phyloP scores from a whole-genome alignment of 2,329 filamentous ascomycete genomes.

The Venturia carpophila region DNA sequence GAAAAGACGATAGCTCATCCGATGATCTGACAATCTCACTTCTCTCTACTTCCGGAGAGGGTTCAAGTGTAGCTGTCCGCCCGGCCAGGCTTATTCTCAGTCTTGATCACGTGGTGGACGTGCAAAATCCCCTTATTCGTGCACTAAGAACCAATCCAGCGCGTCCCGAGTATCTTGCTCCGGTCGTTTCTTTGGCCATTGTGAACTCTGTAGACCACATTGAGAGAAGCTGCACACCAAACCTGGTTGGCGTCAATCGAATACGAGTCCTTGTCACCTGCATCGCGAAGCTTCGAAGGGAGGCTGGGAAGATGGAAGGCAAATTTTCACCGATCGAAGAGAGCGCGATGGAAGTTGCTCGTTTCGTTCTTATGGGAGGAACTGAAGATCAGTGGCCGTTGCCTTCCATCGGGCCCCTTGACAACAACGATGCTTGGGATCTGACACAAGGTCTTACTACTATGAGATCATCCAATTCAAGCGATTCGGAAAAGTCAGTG shows the following conservation, averaged over 20 bases:
- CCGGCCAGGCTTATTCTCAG: constrained; percentile 13
- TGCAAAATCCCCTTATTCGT: not conserved
- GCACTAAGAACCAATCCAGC: constrained; percentile 1
- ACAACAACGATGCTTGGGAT: constrained; percentile 18
- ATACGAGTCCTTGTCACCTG: constrained; percentile 13
- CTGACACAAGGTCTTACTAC: constrained; percentile 14
- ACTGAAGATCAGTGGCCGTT: constrained; percentile 15
- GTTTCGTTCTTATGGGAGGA: constrained; percentile 10
- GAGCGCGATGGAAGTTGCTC: constrained; percentile 15
- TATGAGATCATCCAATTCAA: constrained; percentile 12
- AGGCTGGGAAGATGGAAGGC: constrained; percentile 1
- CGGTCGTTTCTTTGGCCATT: constrained; percentile 17
- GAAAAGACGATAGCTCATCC: not conserved
- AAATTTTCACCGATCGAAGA: constrained; percentile 9
- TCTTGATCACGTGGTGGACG: constrained; percentile 16
- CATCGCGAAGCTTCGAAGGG: constrained; percentile 16
- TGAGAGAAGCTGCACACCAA: constrained; percentile 13
- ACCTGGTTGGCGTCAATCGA: constrained; percentile 8
- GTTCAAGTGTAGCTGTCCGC: not conserved
- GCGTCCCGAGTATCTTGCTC: constrained; percentile 14
- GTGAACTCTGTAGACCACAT: constrained; percentile 19
- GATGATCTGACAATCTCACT: constrained; percentile 11
- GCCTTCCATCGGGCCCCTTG: constrained; percentile 15
- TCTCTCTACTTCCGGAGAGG: not conserved
- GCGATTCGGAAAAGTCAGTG: constrained; percentile 15